phyloP scores from a whole-genome alignment of 2,329 filamentous ascomycete genomes.

The Beauveria pseudobassiana region DNA sequence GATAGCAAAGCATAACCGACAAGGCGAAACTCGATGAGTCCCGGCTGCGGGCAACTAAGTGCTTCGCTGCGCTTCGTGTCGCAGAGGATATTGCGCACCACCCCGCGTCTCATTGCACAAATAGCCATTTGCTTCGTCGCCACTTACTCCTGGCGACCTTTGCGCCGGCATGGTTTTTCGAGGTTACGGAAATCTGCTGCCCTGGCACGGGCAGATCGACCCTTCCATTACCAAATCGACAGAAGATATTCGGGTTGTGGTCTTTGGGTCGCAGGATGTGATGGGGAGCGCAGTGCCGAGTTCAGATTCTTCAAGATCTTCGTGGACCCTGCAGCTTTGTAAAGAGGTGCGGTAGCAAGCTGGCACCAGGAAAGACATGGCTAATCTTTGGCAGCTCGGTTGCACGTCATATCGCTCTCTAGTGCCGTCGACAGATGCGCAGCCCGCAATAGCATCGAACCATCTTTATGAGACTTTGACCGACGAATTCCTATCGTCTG shows the following conservation, averaged over 20 bases:
- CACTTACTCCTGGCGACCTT: neutral
- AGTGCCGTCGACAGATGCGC: constrained; percentile 36
- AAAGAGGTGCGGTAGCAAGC: neutral
- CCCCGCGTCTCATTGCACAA: neutral
- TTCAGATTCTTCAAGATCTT: neutral
- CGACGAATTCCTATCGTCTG: constrained; percentile 29
- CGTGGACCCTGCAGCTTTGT: constrained; percentile 7
- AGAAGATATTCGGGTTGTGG: constrained; percentile 4
- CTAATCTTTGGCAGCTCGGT: constrained; percentile 28
- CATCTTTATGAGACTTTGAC: constrained; percentile 38
- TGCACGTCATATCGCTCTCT: constrained; percentile 40
- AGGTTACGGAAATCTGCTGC: neutral
- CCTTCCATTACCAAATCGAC: constrained; percentile 1
- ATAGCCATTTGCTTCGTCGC: neutral
- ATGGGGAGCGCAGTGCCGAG: constrained; percentile 2
- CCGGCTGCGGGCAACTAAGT: neutral
- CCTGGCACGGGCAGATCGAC: neutral
- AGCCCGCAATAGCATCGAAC: constrained; percentile 45
- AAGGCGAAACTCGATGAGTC: neutral
- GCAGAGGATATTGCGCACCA: neutral
- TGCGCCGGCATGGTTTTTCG: neutral
- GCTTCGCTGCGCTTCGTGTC: neutral
- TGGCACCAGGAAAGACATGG: neutral
- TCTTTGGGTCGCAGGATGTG: constrained; percentile 9
- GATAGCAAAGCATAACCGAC: neutral